Percentiles rank a stretch among this genome's conserved stretches.
These are phyloP conservation scores for Stagonosporopsis tanaceti DNA, from an alignment of 2,329 filamentous ascomycete genomes.

Conservation along the genomic window DNA sequence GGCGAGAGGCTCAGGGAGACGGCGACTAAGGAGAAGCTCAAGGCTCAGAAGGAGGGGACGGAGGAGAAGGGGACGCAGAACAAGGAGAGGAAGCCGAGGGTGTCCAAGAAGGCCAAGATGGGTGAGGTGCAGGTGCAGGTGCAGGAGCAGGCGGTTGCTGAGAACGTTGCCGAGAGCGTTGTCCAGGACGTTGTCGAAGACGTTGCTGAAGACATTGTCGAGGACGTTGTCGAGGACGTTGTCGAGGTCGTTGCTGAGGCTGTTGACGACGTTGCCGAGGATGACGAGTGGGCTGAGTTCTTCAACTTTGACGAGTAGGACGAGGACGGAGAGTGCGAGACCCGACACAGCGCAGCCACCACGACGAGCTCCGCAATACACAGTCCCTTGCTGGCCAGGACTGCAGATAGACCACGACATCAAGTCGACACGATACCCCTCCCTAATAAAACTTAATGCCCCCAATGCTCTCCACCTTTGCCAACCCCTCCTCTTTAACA, in stretches of 20 bases:
- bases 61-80: background rate
- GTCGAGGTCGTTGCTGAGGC: background rate
- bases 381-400: constrained; percentile 14
- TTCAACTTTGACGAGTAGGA: background rate
- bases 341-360: background rate
- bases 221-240: background rate
- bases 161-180: background rate
- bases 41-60: background rate
- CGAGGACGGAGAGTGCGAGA: background rate
- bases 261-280: background rate
- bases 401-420: background rate
- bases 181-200: background rate
- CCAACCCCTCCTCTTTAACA: constrained; percentile 5
- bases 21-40: background rate
- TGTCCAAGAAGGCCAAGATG: too few relatives aligned
- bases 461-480: constrained; percentile 40
- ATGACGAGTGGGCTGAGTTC: background rate
- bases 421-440: constrained; percentile 11
- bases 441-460: constrained; percentile 45
- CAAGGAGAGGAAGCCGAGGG: background rate
- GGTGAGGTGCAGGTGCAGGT: background rate
- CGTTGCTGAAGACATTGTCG: background rate
- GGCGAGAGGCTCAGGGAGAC: constrained; percentile 20
- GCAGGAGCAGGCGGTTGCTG: background rate
- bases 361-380: background rate